phyloP scores from a whole-genome alignment of 805 yeast species.

The Brettanomyces bruxellensis region DNA sequence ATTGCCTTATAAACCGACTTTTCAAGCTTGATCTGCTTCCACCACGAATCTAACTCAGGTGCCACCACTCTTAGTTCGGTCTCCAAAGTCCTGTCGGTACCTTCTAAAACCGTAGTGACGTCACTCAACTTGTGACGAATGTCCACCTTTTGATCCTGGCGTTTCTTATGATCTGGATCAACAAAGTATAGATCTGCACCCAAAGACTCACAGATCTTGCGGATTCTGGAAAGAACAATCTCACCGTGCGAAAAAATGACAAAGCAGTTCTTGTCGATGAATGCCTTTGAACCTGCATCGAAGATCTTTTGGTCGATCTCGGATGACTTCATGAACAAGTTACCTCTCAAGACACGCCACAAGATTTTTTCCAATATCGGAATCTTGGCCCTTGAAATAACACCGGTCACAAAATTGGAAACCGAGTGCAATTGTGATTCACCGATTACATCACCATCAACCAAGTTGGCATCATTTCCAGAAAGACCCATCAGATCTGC shows the following conservation, averaged over 20 bases:
- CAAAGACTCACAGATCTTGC: slow-evolving; percentile 79
- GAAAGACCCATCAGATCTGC: slow-evolving; percentile 21
- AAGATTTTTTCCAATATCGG: slow-evolving; percentile 68
- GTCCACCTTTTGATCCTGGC: slow-evolving; percentile 30
- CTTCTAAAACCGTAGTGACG: slow-evolving; percentile 38
- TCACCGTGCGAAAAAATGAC: slow-evolving; percentile 90
- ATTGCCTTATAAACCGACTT: slow-evolving; percentile 48
- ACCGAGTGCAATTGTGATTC: slow-evolving; percentile 3
- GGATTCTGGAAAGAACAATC: slow-evolving; percentile 59
- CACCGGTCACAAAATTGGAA: slow-evolving; percentile 59
- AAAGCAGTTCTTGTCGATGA: slow-evolving; percentile 70
- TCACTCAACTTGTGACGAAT: slow-evolving; percentile 46
- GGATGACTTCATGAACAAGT: slow-evolving; percentile 65
- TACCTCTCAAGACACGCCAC: slow-evolving; percentile 93
- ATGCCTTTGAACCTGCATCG: slow-evolving; percentile 48
- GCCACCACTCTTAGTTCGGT: slow-evolving; percentile 62
- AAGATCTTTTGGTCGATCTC: slow-evolving; percentile 64
- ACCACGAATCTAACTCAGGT: slow-evolving; percentile 53
- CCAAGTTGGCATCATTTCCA: slow-evolving; percentile 24
- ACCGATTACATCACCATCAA: slow-evolving; percentile 22
- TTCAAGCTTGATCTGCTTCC: slow-evolving; percentile 43
- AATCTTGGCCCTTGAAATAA: slow-evolving; percentile 63
- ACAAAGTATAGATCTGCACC: slow-evolving; percentile 72
- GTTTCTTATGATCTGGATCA: slow-evolving; percentile 31
- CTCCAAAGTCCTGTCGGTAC: slow-evolving; percentile 43